A percentile compares a stretch with the other conserved stretches of the same genome.
These are phyloP conservation scores for Radiomyces spectabilis DNA, from an alignment of 192 early-diverging fungal species.

Conservation along the genomic window DNA sequence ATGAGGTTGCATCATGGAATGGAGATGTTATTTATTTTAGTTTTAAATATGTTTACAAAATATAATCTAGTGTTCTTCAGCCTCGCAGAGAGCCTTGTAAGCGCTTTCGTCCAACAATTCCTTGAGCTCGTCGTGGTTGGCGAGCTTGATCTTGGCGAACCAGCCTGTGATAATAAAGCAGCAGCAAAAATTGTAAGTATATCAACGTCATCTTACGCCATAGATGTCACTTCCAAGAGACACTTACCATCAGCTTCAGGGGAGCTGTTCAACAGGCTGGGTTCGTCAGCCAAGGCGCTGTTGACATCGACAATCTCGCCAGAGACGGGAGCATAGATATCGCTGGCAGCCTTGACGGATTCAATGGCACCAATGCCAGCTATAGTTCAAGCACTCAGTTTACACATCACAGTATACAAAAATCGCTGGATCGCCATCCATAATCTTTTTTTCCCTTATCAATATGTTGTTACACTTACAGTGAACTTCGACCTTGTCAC, in stretches of 20 bases:
- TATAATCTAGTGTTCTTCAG: slow-evolving; percentile 20
- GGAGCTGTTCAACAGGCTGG: slow-evolving; percentile 70
- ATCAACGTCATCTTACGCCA: too few species aligned
- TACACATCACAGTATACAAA: neutral
- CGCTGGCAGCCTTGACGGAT: slow-evolving; percentile 91
- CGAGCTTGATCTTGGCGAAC: slow-evolving; percentile 88
- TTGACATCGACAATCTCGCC: slow-evolving; percentile 83
- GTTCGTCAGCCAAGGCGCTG: slow-evolving; percentile 49
- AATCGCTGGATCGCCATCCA: neutral
- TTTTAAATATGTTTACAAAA: neutral
- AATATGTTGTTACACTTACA: slow-evolving; percentile 31
- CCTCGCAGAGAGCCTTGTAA: slow-evolving; percentile 57
- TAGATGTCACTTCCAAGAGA: too few species aligned
- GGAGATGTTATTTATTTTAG: neutral
- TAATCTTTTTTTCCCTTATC: neutral
- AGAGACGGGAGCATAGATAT: slow-evolving; percentile 81
- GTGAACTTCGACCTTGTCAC: slow-evolving; percentile 48
- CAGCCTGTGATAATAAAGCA: slow-evolving; percentile 54
- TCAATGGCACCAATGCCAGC: slow-evolving; percentile 80
- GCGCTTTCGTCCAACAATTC: slow-evolving; percentile 60
- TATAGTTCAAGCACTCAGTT: slow-evolving; percentile 6
- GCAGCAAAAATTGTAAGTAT: neutral
- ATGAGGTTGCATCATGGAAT: neutral
- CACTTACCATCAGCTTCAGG: slow-evolving; percentile 70
- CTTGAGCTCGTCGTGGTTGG: slow-evolving; percentile 56